phyloP scores from a whole-genome alignment of 1,284 basidiomycete genomes.

The Trametes versicolor region DNA sequence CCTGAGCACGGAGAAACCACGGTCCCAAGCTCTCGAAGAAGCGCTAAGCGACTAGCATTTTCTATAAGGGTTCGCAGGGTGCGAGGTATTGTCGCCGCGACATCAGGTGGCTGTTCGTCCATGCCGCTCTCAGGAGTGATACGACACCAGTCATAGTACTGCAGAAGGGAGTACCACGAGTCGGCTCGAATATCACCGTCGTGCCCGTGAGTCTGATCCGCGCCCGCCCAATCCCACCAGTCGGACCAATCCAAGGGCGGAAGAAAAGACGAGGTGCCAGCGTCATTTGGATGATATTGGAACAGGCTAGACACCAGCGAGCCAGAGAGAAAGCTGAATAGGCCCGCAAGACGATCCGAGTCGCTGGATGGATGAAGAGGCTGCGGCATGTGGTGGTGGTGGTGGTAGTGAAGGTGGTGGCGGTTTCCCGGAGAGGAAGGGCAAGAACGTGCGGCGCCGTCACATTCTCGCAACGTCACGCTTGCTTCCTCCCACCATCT shows the following conservation, averaged over 20 bases:
- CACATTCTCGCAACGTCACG: not conserved
- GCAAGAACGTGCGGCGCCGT: slow-evolving; percentile 1
- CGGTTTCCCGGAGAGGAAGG: slow-evolving; percentile 6
- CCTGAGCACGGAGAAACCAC: not conserved
- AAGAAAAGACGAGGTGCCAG: slow-evolving; percentile 32
- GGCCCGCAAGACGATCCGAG: not conserved
- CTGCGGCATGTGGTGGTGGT: not conserved
- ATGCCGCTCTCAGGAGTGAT: not conserved
- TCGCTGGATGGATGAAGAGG: too few species aligned
- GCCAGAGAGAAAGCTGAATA: slow-evolving; percentile 36
- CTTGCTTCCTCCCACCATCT: not conserved
- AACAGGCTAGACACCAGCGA: slow-evolving; percentile 36
- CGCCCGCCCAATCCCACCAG: slow-evolving; percentile 46
- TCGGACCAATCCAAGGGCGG: slow-evolving; percentile 38
- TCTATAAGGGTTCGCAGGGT: slow-evolving; percentile 24
- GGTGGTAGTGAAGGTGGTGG: too few species aligned
- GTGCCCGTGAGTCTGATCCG: not conserved
- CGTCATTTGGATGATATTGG: slow-evolving; percentile 42
- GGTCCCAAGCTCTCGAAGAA: slow-evolving; percentile 21
- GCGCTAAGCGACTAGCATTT: slow-evolving; percentile 33
- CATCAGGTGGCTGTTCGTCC: not conserved
- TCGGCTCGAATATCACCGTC: not conserved
- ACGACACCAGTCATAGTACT: slow-evolving; percentile 35
- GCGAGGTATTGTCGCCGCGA: slow-evolving; percentile 18
- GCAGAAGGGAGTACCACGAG: slow-evolving; percentile 35